Evolutionary conservation across 129 eudicot genomes (phyloP).

Genomic region (Chrysanthemum seticuspe): DNA sequence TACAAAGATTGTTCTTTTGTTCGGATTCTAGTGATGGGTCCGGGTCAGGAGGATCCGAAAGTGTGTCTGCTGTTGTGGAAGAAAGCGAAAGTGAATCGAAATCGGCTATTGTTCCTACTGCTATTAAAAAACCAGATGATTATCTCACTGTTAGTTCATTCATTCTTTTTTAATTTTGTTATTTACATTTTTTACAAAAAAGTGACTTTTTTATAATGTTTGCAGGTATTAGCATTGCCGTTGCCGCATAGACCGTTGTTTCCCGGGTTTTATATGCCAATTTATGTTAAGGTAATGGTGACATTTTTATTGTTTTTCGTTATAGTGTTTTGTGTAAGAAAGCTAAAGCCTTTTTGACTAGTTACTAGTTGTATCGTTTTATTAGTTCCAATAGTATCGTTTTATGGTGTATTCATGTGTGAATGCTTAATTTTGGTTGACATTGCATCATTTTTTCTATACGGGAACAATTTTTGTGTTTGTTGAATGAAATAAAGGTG

Average conservation of each 20-base stretch:
- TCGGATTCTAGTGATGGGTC: slow-evolving; percentile 66
- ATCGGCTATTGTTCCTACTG: slow-evolving; percentile 76
- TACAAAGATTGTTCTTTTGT: slow-evolving; percentile 51
- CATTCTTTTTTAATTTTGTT: slow-evolving; percentile 2
- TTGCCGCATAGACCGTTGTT: slow-evolving; percentile 83
- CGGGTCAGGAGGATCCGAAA: slow-evolving; percentile 15
- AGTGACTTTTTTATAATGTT: slow-evolving; percentile 1
- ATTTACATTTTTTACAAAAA: not conserved
- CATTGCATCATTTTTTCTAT: too few relatives aligned
- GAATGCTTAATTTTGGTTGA: too few relatives aligned
- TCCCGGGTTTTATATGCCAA: slow-evolving; percentile 98
- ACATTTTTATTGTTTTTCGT: not conserved
- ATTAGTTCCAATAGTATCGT: too few relatives aligned
- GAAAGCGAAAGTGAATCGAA: slow-evolving; percentile 59
- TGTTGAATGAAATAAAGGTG: too few relatives aligned
- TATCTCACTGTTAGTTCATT: slow-evolving; percentile 57
- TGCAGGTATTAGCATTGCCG: slow-evolving; percentile 94
- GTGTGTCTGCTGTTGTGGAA: slow-evolving; percentile 30
- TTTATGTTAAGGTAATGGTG: slow-evolving; percentile 76
- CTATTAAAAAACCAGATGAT: slow-evolving; percentile 71
- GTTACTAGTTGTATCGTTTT: too few relatives aligned
- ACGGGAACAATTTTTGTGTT: too few relatives aligned
- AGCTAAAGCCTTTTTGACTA: too few relatives aligned
- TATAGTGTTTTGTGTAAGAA: too few relatives aligned
- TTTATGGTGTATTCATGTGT: too few relatives aligned